Percentiles rank a stretch among this genome's conserved stretches.
phyloP scores from a whole-genome alignment of 352 stramenopile species.

The Phytophthora sansomeana region DNA sequence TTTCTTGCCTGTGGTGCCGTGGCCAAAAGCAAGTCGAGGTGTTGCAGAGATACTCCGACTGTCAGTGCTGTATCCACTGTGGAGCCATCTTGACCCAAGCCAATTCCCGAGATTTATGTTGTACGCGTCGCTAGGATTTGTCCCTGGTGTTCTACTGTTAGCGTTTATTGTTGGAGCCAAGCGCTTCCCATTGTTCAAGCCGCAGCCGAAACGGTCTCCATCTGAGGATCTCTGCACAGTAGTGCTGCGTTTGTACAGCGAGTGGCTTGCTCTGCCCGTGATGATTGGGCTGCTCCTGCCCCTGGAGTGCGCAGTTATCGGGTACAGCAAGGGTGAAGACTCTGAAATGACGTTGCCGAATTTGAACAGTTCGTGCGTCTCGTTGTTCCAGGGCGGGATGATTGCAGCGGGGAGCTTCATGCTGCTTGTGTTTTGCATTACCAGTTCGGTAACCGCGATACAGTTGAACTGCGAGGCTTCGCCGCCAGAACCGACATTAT shows the following conservation, averaged over 20 bases:
- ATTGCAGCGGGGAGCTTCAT: conserved; percentile 32
- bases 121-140: conserved; percentile 52
- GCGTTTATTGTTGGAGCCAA: conserved; percentile 49
- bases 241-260: conserved; percentile 59
- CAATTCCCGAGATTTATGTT: conserved; percentile 44
- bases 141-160: conserved; percentile 43
- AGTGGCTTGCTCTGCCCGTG: conserved; percentile 53
- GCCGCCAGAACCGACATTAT: conserved; percentile 55
- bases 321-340: conserved; percentile 38
- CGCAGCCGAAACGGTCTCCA: conserved; percentile 51
- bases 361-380: conserved; percentile 49
- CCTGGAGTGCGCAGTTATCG: conserved; percentile 62
- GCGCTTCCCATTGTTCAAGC: conserved; percentile 73
- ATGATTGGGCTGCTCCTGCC: conserved; percentile 67
- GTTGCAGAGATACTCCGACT: conserved; percentile 49
- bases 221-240: conserved; percentile 61
- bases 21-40: conserved; percentile 41
- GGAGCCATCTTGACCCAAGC: conserved; percentile 48
- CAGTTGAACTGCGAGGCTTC: conserved; percentile 75
- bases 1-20: conserved; percentile 66
- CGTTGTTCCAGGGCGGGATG: conserved; percentile 40
- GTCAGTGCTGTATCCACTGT: conserved; percentile 57
- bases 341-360: conserved; percentile 27
- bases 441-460: conserved; percentile 45
- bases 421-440: conserved; percentile 42